Evolutionary conservation across 441 rosid species (phyloP).

Genomic region (Omphalea diandra): DNA sequence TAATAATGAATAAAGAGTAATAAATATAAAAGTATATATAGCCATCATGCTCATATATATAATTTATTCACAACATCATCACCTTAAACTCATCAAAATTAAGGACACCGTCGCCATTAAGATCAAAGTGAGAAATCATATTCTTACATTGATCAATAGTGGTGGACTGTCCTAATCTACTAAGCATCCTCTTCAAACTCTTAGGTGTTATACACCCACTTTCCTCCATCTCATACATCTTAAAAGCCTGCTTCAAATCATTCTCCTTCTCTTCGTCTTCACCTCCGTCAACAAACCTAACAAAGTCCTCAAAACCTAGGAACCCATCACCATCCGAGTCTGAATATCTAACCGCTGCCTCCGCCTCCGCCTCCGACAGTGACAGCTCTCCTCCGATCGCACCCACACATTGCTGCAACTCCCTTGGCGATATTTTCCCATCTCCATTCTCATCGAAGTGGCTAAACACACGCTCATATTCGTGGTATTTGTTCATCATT

Average conservation of each 20-base stretch:
- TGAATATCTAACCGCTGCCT: constrained; percentile 28
- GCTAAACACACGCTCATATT: constrained; percentile 41
- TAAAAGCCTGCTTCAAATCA: constrained; percentile 59
- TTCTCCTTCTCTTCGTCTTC: constrained; percentile 58
- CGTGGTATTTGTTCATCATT: constrained; percentile 28
- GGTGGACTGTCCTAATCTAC: constrained; percentile 50
- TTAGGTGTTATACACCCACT: constrained; percentile 62
- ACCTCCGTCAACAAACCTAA: constrained; percentile 50
- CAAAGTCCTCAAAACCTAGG: constrained; percentile 64
- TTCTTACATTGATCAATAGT: constrained; percentile 41
- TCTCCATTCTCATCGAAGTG: constrained; percentile 54
- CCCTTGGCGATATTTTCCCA: constrained; percentile 53
- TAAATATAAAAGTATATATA: no score
- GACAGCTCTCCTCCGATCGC: constrained; percentile 44
- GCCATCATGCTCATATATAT: no score
- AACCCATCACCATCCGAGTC: constrained; percentile 51
- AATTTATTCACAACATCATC: constrained; percentile 62
- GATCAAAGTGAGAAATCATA: constrained; percentile 69
- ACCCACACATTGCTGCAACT: constrained; percentile 45
- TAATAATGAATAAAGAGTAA: no score
- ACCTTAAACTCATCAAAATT: constrained; percentile 73
- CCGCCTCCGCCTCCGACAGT: constrained; percentile 32
- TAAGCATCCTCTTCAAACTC: constrained; percentile 73
- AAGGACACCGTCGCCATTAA: constrained; percentile 67
- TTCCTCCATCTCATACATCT: constrained; percentile 56